A percentile compares a stretch with the other conserved stretches of the same genome.
Conservation (phyloP, 352 stramenopile species). For the Peronosclerospora sorghi region DNA sequence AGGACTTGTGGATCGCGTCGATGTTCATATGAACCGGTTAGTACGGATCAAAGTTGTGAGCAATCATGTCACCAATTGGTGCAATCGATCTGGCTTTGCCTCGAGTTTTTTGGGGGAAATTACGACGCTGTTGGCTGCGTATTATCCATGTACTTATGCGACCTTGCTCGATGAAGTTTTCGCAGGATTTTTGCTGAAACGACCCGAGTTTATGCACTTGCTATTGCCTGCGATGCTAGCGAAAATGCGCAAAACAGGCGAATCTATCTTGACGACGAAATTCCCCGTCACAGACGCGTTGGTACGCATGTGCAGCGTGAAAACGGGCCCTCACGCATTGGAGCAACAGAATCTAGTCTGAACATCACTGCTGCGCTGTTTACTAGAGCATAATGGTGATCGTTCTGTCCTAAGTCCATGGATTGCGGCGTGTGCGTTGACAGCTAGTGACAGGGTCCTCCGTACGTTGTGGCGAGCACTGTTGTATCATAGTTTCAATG, state of each 20-base stretch:
- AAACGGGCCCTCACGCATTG: constrained; percentile 7
- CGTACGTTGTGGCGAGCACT: constrained; percentile 35
- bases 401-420: constrained; percentile 65
- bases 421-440: constrained; percentile 49
- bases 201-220: constrained; percentile 58
- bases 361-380: constrained; percentile 53
- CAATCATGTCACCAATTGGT: constrained; percentile 69
- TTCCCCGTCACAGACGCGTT: constrained; percentile 65
- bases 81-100: constrained; percentile 48
- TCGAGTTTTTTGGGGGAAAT: constrained; percentile 58
- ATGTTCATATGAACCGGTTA: constrained; percentile 41
- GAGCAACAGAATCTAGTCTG: constrained; percentile 53
- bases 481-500: constrained; percentile 10
- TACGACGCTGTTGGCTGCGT: constrained; percentile 57
- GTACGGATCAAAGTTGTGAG: constrained; percentile 38
- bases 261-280: constrained; percentile 43
- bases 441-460: constrained; percentile 47
- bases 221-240: constrained; percentile 60
- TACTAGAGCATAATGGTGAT: constrained; percentile 66
- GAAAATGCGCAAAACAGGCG: constrained; percentile 52
- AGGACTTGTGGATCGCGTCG: constrained; percentile 75
- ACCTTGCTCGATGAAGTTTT: constrained; percentile 78
- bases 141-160: constrained; percentile 74
- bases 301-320: constrained; percentile 24
- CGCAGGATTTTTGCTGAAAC: constrained; percentile 60